Conservation (phyloP, 2,329 filamentous ascomycete species). For the Aureobasidium uvarum region DNA sequence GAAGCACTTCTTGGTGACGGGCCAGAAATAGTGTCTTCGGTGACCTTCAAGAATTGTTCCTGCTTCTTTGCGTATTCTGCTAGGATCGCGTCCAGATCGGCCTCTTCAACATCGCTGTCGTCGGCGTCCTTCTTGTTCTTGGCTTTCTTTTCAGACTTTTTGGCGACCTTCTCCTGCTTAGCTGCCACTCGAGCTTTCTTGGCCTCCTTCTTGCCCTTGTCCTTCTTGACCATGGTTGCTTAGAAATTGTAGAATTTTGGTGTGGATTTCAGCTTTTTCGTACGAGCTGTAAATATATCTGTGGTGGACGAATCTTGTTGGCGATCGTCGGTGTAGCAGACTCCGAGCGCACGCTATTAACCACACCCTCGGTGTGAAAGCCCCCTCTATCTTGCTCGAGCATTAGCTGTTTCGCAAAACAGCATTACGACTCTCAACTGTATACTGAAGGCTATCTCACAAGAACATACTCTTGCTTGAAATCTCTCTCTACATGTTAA, state of each 20-base stretch:
- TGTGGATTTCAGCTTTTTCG: background rate
- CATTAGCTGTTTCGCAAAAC: background rate
- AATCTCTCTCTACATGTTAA: no score
- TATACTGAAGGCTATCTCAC: no score
- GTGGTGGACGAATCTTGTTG: constrained; percentile 14
- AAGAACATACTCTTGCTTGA: no score
- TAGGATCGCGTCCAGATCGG: constrained; percentile 88
- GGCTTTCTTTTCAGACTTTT: constrained; percentile 88
- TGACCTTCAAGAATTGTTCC: constrained; percentile 91
- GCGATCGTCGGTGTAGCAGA: constrained; percentile 12
- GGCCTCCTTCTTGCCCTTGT: constrained; percentile 56
- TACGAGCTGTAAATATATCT: constrained; percentile 8
- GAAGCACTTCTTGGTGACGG: constrained; percentile 77
- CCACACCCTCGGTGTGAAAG: background rate
- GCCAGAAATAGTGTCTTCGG: constrained; percentile 70
- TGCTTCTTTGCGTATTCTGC: constrained; percentile 90
- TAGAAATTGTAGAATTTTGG: background rate
- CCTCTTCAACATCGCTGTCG: constrained; percentile 86
- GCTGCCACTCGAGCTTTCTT: constrained; percentile 42
- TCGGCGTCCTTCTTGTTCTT: constrained; percentile 69
- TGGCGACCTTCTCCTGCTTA: constrained; percentile 56
- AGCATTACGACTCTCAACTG: no score
- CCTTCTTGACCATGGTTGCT: constrained; percentile 41
- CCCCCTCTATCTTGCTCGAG: constrained; percentile 1
- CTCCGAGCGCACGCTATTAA: background rate